Conservation (phyloP, 2,329 filamentous ascomycete genomes). For the Aspergillus sp. region DNA sequence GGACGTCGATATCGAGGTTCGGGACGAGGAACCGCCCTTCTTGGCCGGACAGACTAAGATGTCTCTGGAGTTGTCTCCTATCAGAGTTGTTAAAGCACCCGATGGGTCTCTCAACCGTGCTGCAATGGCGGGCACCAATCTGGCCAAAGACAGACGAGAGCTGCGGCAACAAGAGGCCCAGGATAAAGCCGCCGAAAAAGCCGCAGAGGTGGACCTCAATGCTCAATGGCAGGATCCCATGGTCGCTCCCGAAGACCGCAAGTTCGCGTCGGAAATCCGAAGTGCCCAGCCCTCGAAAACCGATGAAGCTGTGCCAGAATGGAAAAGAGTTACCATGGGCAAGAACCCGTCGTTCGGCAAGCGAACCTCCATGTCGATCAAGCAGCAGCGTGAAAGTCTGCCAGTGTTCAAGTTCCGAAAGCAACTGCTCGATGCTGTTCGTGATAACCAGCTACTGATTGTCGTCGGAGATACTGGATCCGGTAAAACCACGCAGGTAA, state of each 20-base stretch:
- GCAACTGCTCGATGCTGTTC: conserved; percentile 82
- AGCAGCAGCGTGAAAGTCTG: conserved; percentile 85
- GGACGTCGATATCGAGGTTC: conserved; percentile 94
- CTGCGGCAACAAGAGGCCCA: conserved; percentile 84
- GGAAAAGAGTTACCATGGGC: conserved; percentile 80
- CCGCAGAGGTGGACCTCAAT: conserved; percentile 75
- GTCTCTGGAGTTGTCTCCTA: conserved; percentile 89
- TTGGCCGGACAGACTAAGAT: conserved; percentile 94
- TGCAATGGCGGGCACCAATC: conserved; percentile 84
- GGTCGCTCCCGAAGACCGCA: conserved; percentile 77
- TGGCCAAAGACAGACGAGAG: conserved; percentile 89
- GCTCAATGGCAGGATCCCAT: conserved; percentile 98
- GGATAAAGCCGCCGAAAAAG: conserved; percentile 71
- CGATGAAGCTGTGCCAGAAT: conserved; percentile 76
- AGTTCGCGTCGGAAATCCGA: conserved; percentile 85
- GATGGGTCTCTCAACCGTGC: conserved; percentile 97
- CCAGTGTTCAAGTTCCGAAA: conserved; percentile 87
- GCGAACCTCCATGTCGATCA: conserved; percentile 86
- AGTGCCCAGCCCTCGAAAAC: conserved; percentile 61
- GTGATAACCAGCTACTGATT: conserved; percentile 86
- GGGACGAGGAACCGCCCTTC: conserved; percentile 95
- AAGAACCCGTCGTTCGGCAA: conserved; percentile 81
- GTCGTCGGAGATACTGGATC: conserved; percentile 97
- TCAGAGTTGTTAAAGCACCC: conserved; percentile 93
- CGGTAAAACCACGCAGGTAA: conserved; percentile 94